Percentiles rank a stretch among this genome's conserved stretches.
These are phyloP conservation scores for Gossypium sturtianum DNA, from an alignment of 345 rosid genomes.

Conservation along the genomic window DNA sequence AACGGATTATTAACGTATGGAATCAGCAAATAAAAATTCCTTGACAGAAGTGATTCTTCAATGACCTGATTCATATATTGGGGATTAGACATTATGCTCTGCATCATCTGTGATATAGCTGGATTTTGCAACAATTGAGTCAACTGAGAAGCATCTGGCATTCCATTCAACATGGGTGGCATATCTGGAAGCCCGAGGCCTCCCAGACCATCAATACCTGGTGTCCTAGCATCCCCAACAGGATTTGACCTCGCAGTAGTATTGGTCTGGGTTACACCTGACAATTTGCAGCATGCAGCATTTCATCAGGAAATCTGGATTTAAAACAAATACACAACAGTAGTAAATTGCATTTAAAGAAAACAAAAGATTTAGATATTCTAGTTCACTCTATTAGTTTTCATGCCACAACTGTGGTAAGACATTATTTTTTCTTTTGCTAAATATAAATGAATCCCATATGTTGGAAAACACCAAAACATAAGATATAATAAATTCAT, in stretches of 20 bases:
- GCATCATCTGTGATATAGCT: conserved; percentile 75
- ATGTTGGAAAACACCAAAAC: neutral
- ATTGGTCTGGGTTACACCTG: conserved; percentile 49
- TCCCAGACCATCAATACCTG: conserved; percentile 53
- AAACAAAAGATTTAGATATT: neutral
- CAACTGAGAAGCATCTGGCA: conserved; percentile 55
- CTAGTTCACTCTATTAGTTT: neutral
- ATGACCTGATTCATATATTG: conserved; percentile 77
- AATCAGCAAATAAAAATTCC: conserved; percentile 8
- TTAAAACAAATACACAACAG: neutral
- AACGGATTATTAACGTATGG: neutral
- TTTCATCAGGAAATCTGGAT: neutral
- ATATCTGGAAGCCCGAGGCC: conserved; percentile 61
- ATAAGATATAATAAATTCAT: neutral
- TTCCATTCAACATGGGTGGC: conserved; percentile 40
- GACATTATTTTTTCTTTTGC: neutral
- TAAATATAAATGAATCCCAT: neutral
- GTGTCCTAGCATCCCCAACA: conserved; percentile 50
- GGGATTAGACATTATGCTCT: conserved; percentile 65
- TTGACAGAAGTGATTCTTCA: conserved; percentile 5
- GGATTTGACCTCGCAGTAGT: conserved; percentile 43
- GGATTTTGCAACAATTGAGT: conserved; percentile 82
- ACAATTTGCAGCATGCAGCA: neutral
- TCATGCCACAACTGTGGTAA: neutral
- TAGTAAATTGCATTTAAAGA: neutral